Conservation (phyloP, 2,329 filamentous ascomycete species). For the Verticillium dahliae region DNA sequence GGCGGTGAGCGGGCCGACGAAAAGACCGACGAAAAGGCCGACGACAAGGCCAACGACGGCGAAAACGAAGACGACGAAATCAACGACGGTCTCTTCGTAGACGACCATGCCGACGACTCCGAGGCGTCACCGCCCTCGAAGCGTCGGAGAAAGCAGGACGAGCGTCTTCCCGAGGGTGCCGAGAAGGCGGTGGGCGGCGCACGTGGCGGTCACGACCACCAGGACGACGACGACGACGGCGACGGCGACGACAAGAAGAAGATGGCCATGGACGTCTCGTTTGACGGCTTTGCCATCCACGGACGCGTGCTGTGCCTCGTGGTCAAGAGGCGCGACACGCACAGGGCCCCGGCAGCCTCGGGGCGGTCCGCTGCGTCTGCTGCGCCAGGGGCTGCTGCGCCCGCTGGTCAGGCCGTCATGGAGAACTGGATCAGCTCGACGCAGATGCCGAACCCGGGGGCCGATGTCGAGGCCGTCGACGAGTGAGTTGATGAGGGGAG, state of each 20-base stretch:
- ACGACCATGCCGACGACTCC: slow-evolving; percentile 13
- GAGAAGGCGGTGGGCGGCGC: slow-evolving; percentile 13
- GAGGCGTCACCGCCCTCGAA: slow-evolving; percentile 33
- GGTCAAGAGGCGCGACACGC: slow-evolving; percentile 63
- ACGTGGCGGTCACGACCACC: too few relatives aligned
- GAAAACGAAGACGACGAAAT: slow-evolving; percentile 14
- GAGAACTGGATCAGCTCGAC: slow-evolving; percentile 80
- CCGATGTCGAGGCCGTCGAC: slow-evolving; percentile 17
- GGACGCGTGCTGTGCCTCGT: slow-evolving; percentile 88
- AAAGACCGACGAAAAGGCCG: slow-evolving; percentile 9
- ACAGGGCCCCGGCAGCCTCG: slow-evolving; percentile 18
- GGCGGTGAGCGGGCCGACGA: slow-evolving; percentile 22
- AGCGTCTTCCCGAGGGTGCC: slow-evolving; percentile 15
- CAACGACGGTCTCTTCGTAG: not conserved
- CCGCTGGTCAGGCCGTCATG: slow-evolving; percentile 63
- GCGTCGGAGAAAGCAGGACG: slow-evolving; percentile 32
- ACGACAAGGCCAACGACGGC: slow-evolving; percentile 4
- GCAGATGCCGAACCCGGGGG: slow-evolving; percentile 48
- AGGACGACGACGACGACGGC: not conserved
- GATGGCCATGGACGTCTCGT: slow-evolving; percentile 74
- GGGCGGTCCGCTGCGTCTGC: slow-evolving; percentile 3
- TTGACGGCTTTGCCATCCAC: slow-evolving; percentile 95
- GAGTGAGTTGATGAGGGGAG: not conserved
- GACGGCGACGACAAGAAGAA: slow-evolving; percentile 78
- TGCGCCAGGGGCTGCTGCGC: slow-evolving; percentile 33